A percentile compares a stretch with the other conserved stretches of the same genome.
Conservation (phyloP, 495 filamentous ascomycete species). For the Tuber umbilicatum region DNA sequence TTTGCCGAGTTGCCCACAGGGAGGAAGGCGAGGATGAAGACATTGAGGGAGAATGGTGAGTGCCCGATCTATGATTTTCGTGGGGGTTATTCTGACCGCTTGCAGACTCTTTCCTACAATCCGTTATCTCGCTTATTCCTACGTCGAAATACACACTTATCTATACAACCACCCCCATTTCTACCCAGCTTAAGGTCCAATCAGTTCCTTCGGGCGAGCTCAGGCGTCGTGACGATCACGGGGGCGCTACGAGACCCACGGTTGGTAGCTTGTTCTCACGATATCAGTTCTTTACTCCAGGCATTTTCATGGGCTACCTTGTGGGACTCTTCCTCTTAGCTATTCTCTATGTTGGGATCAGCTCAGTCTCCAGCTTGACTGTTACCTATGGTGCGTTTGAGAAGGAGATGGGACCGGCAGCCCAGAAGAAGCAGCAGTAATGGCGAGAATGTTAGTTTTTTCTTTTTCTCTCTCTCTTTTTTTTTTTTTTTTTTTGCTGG, state of each 20-base stretch:
- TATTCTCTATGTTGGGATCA: slow-evolving; percentile 71
- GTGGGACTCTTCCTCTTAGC: slow-evolving; percentile 60
- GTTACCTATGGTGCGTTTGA: slow-evolving; percentile 92
- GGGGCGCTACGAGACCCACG: slow-evolving; percentile 42
- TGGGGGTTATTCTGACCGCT: slow-evolving; percentile 4
- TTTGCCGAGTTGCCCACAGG: slow-evolving; percentile 27
- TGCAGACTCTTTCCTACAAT: slow-evolving; percentile 56
- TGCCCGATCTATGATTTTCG: background rate
- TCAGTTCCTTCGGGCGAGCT: slow-evolving; percentile 19
- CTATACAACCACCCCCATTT: slow-evolving; percentile 52
- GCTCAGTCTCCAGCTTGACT: slow-evolving; percentile 68
- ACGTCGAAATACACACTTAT: slow-evolving; percentile 56
- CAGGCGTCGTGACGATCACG: slow-evolving; percentile 45
- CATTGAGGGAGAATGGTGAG: slow-evolving; percentile 35
- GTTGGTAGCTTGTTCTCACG: slow-evolving; percentile 69
- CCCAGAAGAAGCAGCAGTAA: slow-evolving; percentile 67
- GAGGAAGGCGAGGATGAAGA: slow-evolving; percentile 24
- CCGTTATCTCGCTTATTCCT: slow-evolving; percentile 53
- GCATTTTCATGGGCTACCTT: slow-evolving; percentile 75
- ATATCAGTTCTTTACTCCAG: slow-evolving; percentile 86
- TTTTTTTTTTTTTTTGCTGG: slow-evolving; percentile 3
- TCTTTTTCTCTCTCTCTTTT: background rate
- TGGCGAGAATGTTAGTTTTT: slow-evolving; percentile 3
- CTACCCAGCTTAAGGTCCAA: slow-evolving; percentile 5
- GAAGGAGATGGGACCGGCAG: slow-evolving; percentile 82